phyloP scores from a whole-genome alignment of 495 filamentous ascomycete species.

The Penicillium lividum region DNA sequence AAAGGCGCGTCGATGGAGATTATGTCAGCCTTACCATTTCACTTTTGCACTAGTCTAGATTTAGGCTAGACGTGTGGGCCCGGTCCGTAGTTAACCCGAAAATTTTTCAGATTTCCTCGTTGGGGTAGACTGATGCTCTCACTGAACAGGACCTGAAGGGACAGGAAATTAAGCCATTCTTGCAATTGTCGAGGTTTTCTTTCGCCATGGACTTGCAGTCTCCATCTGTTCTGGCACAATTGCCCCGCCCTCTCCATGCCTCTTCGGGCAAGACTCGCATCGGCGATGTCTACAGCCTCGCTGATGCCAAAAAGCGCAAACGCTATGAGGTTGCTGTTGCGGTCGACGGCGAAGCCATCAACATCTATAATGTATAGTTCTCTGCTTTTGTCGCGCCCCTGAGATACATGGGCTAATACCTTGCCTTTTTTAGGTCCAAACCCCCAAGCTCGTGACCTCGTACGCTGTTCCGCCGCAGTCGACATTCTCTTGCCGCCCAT shows the following conservation, averaged over 20 bases:
- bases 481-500: conserved; percentile 73
- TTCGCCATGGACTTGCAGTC: conserved; percentile 46
- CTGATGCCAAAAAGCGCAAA: conserved; percentile 79
- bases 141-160: conserved; percentile 25
- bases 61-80: conserved; percentile 14
- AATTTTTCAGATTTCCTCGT: conserved; percentile 46
- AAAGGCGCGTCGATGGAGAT: conserved; percentile 20
- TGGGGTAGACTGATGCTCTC: conserved; percentile 28
- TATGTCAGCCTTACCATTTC: conserved; percentile 21
- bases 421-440: conserved; percentile 62
- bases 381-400: background rate
- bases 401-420: background rate
- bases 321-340: conserved; percentile 80
- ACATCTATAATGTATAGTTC: conserved; percentile 83
- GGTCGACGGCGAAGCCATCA: conserved; percentile 87
- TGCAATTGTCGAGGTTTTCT: conserved; percentile 13
- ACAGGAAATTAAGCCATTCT: conserved; percentile 17
- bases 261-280: conserved; percentile 60
- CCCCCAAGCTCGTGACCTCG: conserved; percentile 76
- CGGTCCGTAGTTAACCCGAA: conserved; percentile 41
- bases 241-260: conserved; percentile 65
- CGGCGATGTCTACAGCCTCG: conserved; percentile 70
- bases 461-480: conserved; percentile 84
- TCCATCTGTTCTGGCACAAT: conserved; percentile 59
- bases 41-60: conserved; percentile 15